Evolutionary conservation across 257 asterid species (phyloP).

Genomic region (Cordia subcordata): DNA sequence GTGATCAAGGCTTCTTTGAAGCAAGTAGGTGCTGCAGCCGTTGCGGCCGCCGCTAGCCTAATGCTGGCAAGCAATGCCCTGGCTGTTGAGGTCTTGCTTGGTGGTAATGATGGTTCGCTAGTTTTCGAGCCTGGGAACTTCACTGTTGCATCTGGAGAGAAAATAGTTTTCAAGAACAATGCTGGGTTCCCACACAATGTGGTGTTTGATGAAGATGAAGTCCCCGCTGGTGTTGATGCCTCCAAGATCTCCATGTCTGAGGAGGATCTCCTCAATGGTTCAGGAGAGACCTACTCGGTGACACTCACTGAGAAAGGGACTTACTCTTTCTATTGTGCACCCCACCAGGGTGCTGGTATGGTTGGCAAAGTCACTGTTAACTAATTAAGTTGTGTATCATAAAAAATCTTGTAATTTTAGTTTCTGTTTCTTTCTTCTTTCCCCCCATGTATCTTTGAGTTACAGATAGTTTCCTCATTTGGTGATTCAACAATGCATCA

Average conservation of each 20-base stretch:
- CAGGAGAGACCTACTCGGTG: conserved; percentile 61
- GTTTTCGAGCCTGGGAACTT: conserved; percentile 52
- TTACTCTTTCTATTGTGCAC: conserved; percentile 77
- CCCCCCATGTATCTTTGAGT: too few species aligned
- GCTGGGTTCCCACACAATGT: conserved; percentile 90
- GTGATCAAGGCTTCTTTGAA: conserved; percentile 63
- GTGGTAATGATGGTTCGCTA: conserved; percentile 47
- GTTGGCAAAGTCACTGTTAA: conserved; percentile 70
- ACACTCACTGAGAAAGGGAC: conserved; percentile 76
- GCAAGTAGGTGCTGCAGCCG: conserved; percentile 51
- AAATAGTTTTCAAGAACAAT: conserved; percentile 69
- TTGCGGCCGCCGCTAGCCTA: conserved; percentile 68
- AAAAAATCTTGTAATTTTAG: not conserved
- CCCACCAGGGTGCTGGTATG: conserved; percentile 89
- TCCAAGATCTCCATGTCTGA: conserved; percentile 66
- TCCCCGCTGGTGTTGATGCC: conserved; percentile 75
- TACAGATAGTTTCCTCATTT: not conserved
- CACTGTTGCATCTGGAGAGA: conserved; percentile 67
- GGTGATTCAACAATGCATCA: conserved; percentile 4
- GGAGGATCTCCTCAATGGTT: conserved; percentile 53
- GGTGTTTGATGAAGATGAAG: conserved; percentile 75
- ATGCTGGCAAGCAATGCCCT: conserved; percentile 63
- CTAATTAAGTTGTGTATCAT: conserved; percentile 14
- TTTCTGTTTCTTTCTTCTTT: conserved; percentile 7
- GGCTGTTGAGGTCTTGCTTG: conserved; percentile 63